Evolutionary conservation across 2,329 filamentous ascomycete genomes (phyloP), one percentile per base, ranked within the genome.

Genomic region (Pezicula carpinea): DNA sequence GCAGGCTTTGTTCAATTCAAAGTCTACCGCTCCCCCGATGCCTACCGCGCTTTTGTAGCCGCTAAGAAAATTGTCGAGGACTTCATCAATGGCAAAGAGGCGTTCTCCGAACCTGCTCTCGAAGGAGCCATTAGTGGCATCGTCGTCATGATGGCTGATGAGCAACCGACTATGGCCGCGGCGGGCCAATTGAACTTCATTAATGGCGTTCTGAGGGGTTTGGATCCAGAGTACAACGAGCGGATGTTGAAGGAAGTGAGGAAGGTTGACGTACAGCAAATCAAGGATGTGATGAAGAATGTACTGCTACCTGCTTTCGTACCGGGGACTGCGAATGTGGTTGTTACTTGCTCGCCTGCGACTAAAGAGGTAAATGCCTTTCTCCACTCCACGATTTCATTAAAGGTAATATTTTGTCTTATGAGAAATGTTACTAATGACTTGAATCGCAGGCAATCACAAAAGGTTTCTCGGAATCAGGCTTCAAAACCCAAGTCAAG

Each of bases 71-170:
- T 92, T 18, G 82, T 97, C 35, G 73, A 81, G 36, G 83, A 82
- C 50, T 84, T 95, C 56, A 84, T 87, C 2, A 77, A 82, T 21
- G 92, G 89, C 7, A 77, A 76, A 7, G 76, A 79, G 1, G 73
- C 77, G 23, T 85, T 99, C 46, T 89, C 97, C 62, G 80, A 83
- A 46, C 46, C 51, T 47, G 56, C 60, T 4, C 80, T 97, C 8
- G 89, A 97, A 66, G 91, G 89, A 5, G 90, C 92, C 4, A 87
- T 99, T 50, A 93, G 87, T 62, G 86, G 84, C 57, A 90, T 99
- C 48, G 89, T 99, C 29, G 83, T 91, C 51, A 77, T 75, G 43
- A 87, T 95, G 62, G 93, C 91, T 2, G 89, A 96, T 57, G 88
- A 95, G 61, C 89, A 96, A 66, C 78, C 86, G 2, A 96, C 88